phyloP scores from a whole-genome alignment of 805 yeast species.

The Starmerella bombi region DNA sequence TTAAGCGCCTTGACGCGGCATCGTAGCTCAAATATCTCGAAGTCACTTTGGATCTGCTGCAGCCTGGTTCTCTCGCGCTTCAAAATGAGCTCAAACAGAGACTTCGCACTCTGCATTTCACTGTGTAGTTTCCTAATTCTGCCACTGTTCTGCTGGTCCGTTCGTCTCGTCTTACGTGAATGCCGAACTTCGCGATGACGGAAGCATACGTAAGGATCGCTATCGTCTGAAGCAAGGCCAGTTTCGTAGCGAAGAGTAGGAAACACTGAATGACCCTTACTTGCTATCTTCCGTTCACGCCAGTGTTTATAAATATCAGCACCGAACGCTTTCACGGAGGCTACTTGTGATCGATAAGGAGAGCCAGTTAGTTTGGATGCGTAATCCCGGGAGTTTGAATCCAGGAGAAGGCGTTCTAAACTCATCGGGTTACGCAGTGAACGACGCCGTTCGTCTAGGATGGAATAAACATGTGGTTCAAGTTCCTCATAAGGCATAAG shows the following conservation, averaged over 20 bases:
- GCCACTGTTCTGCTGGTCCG: conserved; percentile 83
- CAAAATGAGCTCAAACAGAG: conserved; percentile 53
- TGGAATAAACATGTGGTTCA: conserved; percentile 32
- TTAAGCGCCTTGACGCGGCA: conserved; percentile 59
- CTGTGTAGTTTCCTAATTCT: conserved; percentile 57
- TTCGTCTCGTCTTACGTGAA: conserved; percentile 89
- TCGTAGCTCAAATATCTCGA: conserved; percentile 58
- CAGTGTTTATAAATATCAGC: conserved; percentile 63
- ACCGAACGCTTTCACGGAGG: conserved; percentile 41
- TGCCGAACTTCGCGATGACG: conserved; percentile 90
- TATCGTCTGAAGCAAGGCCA: conserved; percentile 61
- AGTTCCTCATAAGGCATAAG: conserved; percentile 60
- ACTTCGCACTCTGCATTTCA: conserved; percentile 66
- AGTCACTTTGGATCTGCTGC: conserved; percentile 49
- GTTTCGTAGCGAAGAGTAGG: conserved; percentile 77
- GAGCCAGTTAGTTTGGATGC: conserved; percentile 16
- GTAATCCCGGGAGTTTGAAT: conserved; percentile 19
- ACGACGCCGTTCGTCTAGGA: conserved; percentile 27
- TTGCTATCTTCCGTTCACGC: conserved; percentile 55
- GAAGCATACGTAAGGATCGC: conserved; percentile 88
- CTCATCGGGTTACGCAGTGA: conserved; percentile 40
- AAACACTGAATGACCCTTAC: conserved; percentile 56
- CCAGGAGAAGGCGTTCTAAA: conserved; percentile 24
- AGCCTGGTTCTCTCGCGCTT: conserved; percentile 57
- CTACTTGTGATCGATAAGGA: conserved; percentile 18